Conservation (phyloP, 2,329 filamentous ascomycete species). For the Aspergillus piperis region DNA sequence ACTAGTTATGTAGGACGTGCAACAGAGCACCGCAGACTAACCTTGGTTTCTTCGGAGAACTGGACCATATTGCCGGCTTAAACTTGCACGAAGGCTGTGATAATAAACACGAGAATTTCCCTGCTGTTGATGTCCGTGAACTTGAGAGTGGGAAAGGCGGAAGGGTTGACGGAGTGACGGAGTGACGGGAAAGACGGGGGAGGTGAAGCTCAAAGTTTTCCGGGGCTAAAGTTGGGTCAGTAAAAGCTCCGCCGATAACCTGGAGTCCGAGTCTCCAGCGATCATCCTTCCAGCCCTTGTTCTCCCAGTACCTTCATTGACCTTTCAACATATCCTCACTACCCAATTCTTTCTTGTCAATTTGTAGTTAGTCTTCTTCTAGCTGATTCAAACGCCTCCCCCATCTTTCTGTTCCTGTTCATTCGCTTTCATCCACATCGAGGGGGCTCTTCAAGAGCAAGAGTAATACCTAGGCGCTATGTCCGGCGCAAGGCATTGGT, state of each 20-base stretch:
- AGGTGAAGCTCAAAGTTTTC: conserved; percentile 35
- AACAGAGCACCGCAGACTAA: conserved; percentile 40
- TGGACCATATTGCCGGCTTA: conserved; percentile 50
- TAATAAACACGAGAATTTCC: neutral
- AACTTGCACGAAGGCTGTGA: neutral
- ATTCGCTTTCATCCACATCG: neutral
- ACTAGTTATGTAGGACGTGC: neutral
- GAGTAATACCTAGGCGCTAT: conserved; percentile 47
- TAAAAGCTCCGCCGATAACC: conserved; percentile 22
- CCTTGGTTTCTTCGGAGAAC: conserved; percentile 97
- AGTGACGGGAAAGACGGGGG: conserved; percentile 21
- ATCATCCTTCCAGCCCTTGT: neutral
- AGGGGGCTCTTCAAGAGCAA: conserved; percentile 1
- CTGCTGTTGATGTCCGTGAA: neutral
- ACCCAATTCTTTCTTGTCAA: neutral
- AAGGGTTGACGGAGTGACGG: conserved; percentile 14
- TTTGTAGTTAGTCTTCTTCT: neutral
- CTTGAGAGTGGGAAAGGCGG: neutral
- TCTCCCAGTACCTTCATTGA: neutral
- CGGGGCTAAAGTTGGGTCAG: conserved; percentile 19
- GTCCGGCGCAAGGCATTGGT: conserved; percentile 77
- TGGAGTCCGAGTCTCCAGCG: conserved; percentile 1
- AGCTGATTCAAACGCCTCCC: neutral
- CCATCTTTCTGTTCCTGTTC: neutral
- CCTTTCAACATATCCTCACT: neutral